Base-by-base conservation (phyloP, 2,329 filamentous ascomycete species). In the Xylaria sp. region DNA sequence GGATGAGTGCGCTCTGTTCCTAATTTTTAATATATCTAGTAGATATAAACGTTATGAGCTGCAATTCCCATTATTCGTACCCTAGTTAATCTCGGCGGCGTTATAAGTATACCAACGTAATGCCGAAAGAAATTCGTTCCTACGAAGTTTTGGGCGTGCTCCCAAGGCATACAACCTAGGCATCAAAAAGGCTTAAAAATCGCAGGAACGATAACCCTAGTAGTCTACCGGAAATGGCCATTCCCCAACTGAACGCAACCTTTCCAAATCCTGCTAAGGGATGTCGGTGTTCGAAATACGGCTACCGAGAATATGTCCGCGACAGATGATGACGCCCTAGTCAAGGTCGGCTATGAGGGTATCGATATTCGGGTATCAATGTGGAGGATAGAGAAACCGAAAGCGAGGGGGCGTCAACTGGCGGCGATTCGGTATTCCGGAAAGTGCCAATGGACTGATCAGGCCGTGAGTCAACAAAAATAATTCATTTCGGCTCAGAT, bases 301-400 rank as follows among this genome's bases (percentile, higher is more conserved):
- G 0, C 87, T 85, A 87, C 94, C 95, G 3, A 91, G 85, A 42
- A 97, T 89, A 77, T 97, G 97, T 33, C 95, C 94, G n/a, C n/a
- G n/a, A n/a, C n/a, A n/a, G n/a, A n/a, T n/a, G n/a, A n/a, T n/a
- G n/a, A n/a, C n/a, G n/a, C 7, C 29, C 4, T 7, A 31, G 29
- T 31, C 29, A 31, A 31, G 29, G 29, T 31, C 29, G 29, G 29
- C 29, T 31, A 7, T 31, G 29, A 31, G 29, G 29, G 29, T 31
- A 7, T 31, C 29, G 29, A 31, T 4, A 31, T 31, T 3, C 29
- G 7, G 29, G 29, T 7, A 31, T 31, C 29, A 31, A 31, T 31
- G 29, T 31, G 29, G 29, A 31, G 7, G 29, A 31, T n/a, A n/a
- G n/a, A n/a, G n/a, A 31, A 31, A 7, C 29, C 3, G 7, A 7